Percentiles rank a stretch among this genome's conserved stretches.
phyloP scores from a whole-genome alignment of 345 rosid species.

The Populus euphratica region DNA sequence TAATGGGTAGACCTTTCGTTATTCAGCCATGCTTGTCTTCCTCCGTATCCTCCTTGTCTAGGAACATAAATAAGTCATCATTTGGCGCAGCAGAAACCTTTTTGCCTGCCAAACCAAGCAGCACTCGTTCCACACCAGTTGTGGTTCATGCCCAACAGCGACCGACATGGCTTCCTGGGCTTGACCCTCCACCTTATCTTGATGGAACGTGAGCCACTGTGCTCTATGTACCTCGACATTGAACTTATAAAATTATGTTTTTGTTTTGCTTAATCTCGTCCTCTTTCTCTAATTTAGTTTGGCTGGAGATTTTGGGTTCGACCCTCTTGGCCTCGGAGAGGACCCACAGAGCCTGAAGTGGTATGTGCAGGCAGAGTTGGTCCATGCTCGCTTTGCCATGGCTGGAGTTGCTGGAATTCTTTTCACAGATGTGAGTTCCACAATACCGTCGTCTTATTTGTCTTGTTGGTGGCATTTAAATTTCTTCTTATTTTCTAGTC shows the following conservation, averaged over 20 bases:
- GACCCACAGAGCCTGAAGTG: slow-evolving; percentile 84
- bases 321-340: slow-evolving; percentile 92
- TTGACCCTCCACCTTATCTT: slow-evolving; percentile 80
- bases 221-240: neutral
- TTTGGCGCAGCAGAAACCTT: slow-evolving; percentile 8
- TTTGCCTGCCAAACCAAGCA: slow-evolving; percentile 17
- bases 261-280: neutral
- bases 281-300: slow-evolving; percentile 33
- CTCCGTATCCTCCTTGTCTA: neutral
- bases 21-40: slow-evolving; percentile 36
- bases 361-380: slow-evolving; percentile 96
- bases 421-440: slow-evolving; percentile 65
- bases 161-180: slow-evolving; percentile 93
- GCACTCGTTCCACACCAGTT: neutral
- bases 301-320: slow-evolving; percentile 87
- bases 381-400: slow-evolving; percentile 92
- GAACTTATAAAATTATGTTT: neutral
- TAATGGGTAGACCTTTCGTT: slow-evolving; percentile 33
- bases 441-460: neutral
- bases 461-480: neutral
- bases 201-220: slow-evolving; percentile 68
- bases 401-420: slow-evolving; percentile 90
- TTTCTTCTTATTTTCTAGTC: neutral
- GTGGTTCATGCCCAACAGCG: slow-evolving; percentile 56
- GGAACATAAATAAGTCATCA: slow-evolving; percentile 11